Evolutionary conservation across 495 filamentous ascomycete species (phyloP).

Genomic region (Hypoxylon intermedium): DNA sequence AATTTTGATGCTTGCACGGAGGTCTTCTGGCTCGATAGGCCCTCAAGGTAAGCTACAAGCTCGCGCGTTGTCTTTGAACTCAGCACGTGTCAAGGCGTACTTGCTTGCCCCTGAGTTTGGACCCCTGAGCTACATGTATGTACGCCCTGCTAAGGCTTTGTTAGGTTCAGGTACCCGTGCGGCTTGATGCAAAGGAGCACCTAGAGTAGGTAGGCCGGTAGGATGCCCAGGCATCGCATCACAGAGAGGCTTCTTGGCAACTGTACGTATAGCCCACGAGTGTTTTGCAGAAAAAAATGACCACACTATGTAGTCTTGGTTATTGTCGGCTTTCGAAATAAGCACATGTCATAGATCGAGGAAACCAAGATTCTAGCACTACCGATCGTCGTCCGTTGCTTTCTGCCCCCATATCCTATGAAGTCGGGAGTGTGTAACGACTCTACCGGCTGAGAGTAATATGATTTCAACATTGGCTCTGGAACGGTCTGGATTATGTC

Average conservation of each 20-base stretch:
- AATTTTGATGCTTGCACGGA: no score
- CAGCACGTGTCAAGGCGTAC: background rate
- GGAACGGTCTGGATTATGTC: background rate
- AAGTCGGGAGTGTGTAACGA: background rate
- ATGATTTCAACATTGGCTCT: background rate
- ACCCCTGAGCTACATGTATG: background rate
- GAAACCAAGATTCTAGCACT: background rate
- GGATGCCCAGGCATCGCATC: background rate
- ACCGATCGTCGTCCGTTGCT: background rate
- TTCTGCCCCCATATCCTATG: background rate
- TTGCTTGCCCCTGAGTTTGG: background rate
- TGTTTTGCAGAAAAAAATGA: no score
- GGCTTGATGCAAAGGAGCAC: conserved; percentile 16
- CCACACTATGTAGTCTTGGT: no score
- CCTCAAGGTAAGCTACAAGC: no score
- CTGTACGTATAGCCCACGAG: no score
- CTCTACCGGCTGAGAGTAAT: background rate
- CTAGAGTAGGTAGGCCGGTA: no score
- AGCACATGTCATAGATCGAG: no score
- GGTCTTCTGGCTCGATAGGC: no score
- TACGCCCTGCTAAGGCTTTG: background rate
- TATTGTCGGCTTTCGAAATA: no score
- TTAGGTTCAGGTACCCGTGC: conserved; percentile 26
- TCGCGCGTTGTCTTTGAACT: no score
- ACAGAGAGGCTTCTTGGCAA: background rate